Evolutionary conservation across 305 asterid species (phyloP), one percentile per base, ranked within the genome.

Genomic region (Salvia sclarea): DNA sequence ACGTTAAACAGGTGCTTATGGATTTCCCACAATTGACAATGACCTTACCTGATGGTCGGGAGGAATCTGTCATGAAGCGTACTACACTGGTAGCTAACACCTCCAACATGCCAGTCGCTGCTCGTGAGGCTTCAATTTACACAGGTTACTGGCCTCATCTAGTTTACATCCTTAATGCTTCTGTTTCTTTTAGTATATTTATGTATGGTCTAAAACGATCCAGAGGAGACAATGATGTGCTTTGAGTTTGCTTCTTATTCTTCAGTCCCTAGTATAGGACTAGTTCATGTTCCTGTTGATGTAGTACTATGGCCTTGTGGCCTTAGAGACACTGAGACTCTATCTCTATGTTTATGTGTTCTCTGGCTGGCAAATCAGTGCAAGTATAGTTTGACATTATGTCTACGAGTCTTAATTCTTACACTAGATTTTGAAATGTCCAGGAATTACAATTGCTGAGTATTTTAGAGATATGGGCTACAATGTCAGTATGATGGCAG

Each of bases 401-500:
- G 66, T 35, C 47, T 61, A 58, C 56, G 56, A 37, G 40, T 70
- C 50, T 69, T 54, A 54, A 69, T 61, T 66, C 61, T 64, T 58
- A 58, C 28, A 10, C 64, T 9, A 8, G 55, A 55, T 21, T 60
- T 75, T 55, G 82, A 69, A 54, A 70, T 83, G 74, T 80, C 56
- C 92, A 94, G 99, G 99, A 72, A 94, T 94, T 71, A 93, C 97
- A 14, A 84, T 93, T 63, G 98, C 98, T 61, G 98, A 93, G 76
- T 93, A 93, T 75, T 93, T 93, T 77, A 90, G 98, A 88, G 98
- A 93, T 74, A 93, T 93, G 98, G 98, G 98, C 44, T 93, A 93
- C 88, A 93, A 93, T 79, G 99, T 93, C 71, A 90, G 98, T 81
- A 93, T 93, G 98, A 93, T 93, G 98, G 97, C 98, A 70, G 98